These are phyloP conservation scores for Chlorella sp. DNA, from an alignment of 139 green algal genomes.

Conservation along the genomic window DNA sequence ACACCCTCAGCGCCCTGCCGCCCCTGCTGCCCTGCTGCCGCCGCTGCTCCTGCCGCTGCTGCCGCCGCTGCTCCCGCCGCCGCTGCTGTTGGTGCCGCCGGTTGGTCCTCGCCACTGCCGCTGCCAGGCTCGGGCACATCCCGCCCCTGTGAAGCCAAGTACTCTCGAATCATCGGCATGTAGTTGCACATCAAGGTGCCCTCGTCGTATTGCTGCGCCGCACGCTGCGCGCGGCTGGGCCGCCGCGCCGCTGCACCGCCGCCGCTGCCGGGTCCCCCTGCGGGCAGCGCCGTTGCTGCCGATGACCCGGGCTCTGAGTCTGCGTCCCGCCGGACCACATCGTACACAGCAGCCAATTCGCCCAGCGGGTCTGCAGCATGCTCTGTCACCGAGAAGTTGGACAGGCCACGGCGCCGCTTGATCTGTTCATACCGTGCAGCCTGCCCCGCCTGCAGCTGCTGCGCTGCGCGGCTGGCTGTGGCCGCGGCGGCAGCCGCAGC, in stretches of 20 bases:
- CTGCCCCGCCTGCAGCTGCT: slow-evolving; percentile 4
- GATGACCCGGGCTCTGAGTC: neutral
- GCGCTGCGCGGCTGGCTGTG: neutral
- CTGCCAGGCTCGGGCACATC: neutral
- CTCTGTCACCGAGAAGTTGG: slow-evolving; percentile 22
- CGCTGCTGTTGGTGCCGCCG: neutral
- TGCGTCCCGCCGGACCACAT: slow-evolving; percentile 32
- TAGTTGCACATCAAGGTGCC: slow-evolving; percentile 44
- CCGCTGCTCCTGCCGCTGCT: neutral
- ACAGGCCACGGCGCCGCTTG: slow-evolving; percentile 17
- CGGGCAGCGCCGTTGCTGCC: neutral
- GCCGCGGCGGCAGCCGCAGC: neutral
- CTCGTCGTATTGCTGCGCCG: slow-evolving; percentile 28
- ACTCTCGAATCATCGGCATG: slow-evolving; percentile 43
- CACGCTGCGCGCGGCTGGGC: slow-evolving; percentile 7
- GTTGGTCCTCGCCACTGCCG: neutral
- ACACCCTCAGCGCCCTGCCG: neutral
- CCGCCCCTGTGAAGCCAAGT: slow-evolving; percentile 10
- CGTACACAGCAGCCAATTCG: slow-evolving; percentile 19
- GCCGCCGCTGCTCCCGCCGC: neutral
- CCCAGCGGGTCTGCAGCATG: slow-evolving; percentile 14
- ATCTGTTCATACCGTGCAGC: slow-evolving; percentile 22
- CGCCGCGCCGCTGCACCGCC: neutral
- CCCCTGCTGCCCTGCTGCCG: neutral
- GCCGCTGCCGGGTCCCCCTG: neutral